Conservation (phyloP, 192 early-diverging fungal genomes). For the Borealophlyctis nickersoniae region DNA sequence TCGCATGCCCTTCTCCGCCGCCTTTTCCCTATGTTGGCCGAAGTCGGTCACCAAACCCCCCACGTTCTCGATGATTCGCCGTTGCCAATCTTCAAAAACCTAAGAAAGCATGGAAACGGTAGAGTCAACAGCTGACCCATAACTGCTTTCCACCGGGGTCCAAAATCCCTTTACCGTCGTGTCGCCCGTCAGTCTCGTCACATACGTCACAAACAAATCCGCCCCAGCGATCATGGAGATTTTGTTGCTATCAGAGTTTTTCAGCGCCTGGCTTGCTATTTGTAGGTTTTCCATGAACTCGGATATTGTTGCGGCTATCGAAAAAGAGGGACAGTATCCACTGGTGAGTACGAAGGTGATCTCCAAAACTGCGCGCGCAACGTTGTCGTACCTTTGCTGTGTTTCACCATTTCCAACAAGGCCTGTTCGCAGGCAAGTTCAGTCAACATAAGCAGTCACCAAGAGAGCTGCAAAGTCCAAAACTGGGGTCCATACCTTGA, state of each 20-base stretch:
- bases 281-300: conserved; percentile 83
- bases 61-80: conserved; percentile 2
- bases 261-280: conserved; percentile 60
- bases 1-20: conserved; percentile 13
- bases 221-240: conserved; percentile 86
- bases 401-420: conserved; percentile 19
- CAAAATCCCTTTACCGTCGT: too few relatives aligned
- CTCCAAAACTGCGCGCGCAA: background rate
- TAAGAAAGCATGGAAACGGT: conserved; percentile 14
- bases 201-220: conserved; percentile 68
- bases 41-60: conserved; percentile 10
- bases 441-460: too few relatives aligned
- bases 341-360: background rate
- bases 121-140: too few relatives aligned
- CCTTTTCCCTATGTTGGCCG: conserved; percentile 5
- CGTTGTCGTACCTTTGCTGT: conserved; percentile 13
- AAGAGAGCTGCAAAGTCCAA: too few relatives aligned
- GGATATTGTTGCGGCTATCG: conserved; percentile 75
- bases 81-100: conserved; percentile 53
- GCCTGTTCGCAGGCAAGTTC: too few relatives aligned
- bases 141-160: too few relatives aligned
- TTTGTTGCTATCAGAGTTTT: conserved; percentile 63
- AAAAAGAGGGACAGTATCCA: background rate
- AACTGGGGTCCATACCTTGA: background rate
- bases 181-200: background rate